Base-by-base conservation (phyloP, 2,329 filamentous ascomycete genomes). In the Aspergillus nomiae region DNA sequence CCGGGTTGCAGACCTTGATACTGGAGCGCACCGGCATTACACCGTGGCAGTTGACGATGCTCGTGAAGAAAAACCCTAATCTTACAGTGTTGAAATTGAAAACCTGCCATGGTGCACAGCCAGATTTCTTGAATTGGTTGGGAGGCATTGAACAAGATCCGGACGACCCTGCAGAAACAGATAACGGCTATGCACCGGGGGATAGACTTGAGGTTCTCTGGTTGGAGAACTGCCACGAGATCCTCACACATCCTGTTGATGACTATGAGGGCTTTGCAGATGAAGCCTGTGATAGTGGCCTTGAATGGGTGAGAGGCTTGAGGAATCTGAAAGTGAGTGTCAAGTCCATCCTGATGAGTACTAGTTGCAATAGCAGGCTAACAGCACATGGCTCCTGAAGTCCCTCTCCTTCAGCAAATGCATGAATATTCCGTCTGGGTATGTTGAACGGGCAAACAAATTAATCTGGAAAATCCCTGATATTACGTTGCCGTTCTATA, bases 1-100 rank as follows among this genome's bases (percentile, higher is more conserved):
- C 55, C 3, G 69, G 65, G 9, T 63, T 78, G 41, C 67, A 74
- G 59, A 72, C 64, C 12, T 62, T 78, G 54, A 68, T 70, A 3
- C 36, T 78, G 38, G 73, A 76, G 63, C 71, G 76, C 10, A 70
- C 74, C 1, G 75, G 76, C 5, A 76, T 77, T 60, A 77, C 73
- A 4, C 67, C 72, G 8, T 72, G 71, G 65, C 76, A 78, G 61
- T 59, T 78, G 34, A 70, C 65, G 58, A 74, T 69, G 63, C 69
- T 77, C 56, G 71, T 78, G 32, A 67, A 69, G 60, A 67, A 61
- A 10, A 78, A 77, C 34, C 69, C 70, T 2, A 63, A 61, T 3
- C 60, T 78, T 28, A 69, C 45, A 10, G 68, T 71, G 7, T 56
- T 78, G 58, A 72, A 71, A 51, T 58, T 78, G 32, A 70, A 70